Percentiles rank a stretch among this genome's conserved stretches.
These are phyloP conservation scores for Acaromyces ingoldii DNA, from an alignment of 1,284 basidiomycete species.

Conservation along the genomic window DNA sequence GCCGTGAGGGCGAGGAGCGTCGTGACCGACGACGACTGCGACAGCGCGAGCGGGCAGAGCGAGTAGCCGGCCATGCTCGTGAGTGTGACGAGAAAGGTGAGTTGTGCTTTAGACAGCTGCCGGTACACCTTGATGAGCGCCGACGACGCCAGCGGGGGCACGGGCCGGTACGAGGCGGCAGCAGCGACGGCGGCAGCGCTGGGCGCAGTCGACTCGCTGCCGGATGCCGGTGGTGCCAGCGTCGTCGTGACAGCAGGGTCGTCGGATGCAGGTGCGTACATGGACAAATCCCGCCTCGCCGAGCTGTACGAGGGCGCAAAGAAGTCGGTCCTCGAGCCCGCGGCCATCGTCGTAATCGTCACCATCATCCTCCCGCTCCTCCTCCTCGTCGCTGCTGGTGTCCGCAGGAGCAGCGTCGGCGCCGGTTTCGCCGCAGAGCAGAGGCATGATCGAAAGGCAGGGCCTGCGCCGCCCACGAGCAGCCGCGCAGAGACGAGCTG, in stretches of 20 bases:
- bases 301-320: neutral
- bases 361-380: too few species aligned
- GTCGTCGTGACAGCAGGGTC: constrained; percentile 24
- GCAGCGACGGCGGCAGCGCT: constrained; percentile 12
- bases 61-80: constrained; percentile 91
- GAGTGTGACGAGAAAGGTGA: constrained; percentile 82
- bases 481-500: constrained; percentile 10
- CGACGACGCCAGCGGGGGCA: constrained; percentile 15
- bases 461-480: neutral
- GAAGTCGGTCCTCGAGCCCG: too few species aligned
- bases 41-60: constrained; percentile 59
- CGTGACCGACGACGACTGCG: constrained; percentile 19
- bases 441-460: neutral
- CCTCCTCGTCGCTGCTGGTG: too few species aligned
- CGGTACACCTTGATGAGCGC: constrained; percentile 58
- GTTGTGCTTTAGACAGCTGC: constrained; percentile 78
- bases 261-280: constrained; percentile 26
- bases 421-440: neutral
- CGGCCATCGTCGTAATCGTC: too few species aligned
- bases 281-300: neutral
- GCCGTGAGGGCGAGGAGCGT: constrained; percentile 74
- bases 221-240: neutral
- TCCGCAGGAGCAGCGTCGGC: neutral
- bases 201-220: too few species aligned
- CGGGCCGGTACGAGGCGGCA: constrained; percentile 21